phyloP scores from a whole-genome alignment of 2,329 filamentous ascomycete species.

The Monilinia fructicola region DNA sequence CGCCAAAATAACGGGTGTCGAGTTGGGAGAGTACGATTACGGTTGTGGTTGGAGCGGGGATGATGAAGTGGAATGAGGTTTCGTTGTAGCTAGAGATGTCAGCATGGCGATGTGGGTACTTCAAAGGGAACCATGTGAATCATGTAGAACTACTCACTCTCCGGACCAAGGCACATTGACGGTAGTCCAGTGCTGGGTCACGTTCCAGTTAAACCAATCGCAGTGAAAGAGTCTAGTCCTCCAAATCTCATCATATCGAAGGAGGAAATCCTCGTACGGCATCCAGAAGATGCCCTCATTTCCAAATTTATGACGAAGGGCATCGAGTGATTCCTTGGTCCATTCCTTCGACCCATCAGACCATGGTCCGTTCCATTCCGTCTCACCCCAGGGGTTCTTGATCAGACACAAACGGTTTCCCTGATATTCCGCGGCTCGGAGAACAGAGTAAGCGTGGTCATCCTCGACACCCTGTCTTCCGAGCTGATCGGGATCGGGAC shows the following conservation, averaged over 20 bases:
- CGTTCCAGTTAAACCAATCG: conserved; percentile 50
- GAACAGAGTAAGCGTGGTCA: conserved; percentile 56
- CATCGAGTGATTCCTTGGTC: conserved; percentile 55
- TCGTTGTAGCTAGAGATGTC: conserved; percentile 50
- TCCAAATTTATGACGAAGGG: conserved; percentile 58
- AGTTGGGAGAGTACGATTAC: conserved; percentile 57
- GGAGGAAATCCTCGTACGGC: conserved; percentile 58
- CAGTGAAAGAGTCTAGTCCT: conserved; percentile 58
- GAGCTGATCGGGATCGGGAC: conserved; percentile 30
- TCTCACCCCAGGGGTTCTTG: conserved; percentile 58
- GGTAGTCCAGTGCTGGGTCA: conserved; percentile 59
- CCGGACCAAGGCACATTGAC: conserved; percentile 60
- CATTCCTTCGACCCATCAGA: conserved; percentile 51
- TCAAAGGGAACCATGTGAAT: too few relatives aligned
- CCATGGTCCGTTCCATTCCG: conserved; percentile 57
- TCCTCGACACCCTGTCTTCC: conserved; percentile 56
- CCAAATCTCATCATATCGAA: conserved; percentile 58
- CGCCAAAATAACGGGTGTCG: conserved; percentile 59
- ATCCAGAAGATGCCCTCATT: conserved; percentile 64
- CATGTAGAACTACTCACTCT: conserved; percentile 27
- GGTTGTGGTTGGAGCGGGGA: conserved; percentile 53
- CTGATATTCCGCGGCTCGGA: conserved; percentile 51
- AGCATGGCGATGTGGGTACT: background rate
- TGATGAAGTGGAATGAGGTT: conserved; percentile 56
- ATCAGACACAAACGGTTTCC: conserved; percentile 53